These are phyloP conservation scores for Immersiporthe knoxdaviesiana DNA, from an alignment of 2,329 filamentous ascomycete species.

Conservation along the genomic window DNA sequence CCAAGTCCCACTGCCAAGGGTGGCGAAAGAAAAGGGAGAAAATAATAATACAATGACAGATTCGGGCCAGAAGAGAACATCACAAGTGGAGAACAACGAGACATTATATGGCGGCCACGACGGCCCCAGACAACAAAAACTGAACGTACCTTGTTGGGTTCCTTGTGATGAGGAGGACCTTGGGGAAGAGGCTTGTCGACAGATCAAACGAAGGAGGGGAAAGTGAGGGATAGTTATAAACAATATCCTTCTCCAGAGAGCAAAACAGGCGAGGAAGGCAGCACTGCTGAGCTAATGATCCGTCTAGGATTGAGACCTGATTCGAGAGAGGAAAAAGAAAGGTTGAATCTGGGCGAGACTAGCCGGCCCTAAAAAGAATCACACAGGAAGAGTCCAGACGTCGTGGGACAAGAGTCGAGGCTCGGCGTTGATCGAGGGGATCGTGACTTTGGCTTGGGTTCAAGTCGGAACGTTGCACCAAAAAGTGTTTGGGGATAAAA, in stretches of 20 bases:
- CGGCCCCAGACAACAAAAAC: background rate
- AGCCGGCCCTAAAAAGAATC: conserved; percentile 30
- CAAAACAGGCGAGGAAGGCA: conserved; percentile 33
- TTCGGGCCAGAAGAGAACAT: background rate
- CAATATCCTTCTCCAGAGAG: conserved; percentile 32
- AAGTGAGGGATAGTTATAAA: conserved; percentile 27
- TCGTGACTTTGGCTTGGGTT: conserved; percentile 44
- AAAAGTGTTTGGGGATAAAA: background rate
- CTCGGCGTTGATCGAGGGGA: conserved; percentile 21
- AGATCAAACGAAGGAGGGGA: conserved; percentile 17
- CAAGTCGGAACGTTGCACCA: conserved; percentile 32
- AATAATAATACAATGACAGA: background rate
- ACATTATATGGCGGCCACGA: background rate
- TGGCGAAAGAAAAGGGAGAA: background rate
- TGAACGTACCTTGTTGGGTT: conserved; percentile 8
- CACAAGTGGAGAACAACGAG: background rate
- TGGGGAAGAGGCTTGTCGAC: conserved; percentile 10
- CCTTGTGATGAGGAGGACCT: conserved; percentile 1
- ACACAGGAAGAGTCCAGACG: conserved; percentile 26
- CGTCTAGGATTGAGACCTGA: conserved; percentile 36
- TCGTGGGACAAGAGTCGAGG: conserved; percentile 17
- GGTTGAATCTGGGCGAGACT: conserved; percentile 20
- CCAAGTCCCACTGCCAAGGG: background rate
- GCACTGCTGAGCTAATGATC: conserved; percentile 37
- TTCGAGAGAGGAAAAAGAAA: no score